Conservation (phyloP, 352 stramenopile species). For the Globisporangium recalcitrans region DNA sequence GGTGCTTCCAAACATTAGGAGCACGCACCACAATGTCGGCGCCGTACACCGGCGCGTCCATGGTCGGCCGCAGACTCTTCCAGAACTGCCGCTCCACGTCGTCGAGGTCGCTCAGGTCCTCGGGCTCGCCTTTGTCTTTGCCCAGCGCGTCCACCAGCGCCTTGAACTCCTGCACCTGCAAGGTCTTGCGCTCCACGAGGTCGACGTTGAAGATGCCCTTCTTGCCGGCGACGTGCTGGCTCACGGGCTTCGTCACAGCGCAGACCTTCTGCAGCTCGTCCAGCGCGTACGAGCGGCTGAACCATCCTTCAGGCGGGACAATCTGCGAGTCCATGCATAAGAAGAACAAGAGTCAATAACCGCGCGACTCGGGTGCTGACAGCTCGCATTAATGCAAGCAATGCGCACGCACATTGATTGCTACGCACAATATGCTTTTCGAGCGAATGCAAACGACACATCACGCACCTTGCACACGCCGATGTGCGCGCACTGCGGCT, state of each 20-base stretch:
- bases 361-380: too few relatives aligned
- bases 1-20: too few relatives aligned
- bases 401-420: not conserved
- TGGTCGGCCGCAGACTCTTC: constrained; percentile 79
- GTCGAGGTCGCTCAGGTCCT: constrained; percentile 24
- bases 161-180: constrained; percentile 61
- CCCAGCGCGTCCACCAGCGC: constrained; percentile 31
- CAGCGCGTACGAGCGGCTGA: constrained; percentile 61
- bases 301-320: constrained; percentile 72
- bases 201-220: constrained; percentile 90
- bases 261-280: constrained; percentile 32
- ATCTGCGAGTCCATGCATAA: constrained; percentile 26
- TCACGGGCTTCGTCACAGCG: constrained; percentile 55
- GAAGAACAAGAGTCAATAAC: not conserved
- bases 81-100: constrained; percentile 84
- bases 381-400: not conserved
- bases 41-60: constrained; percentile 87
- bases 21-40: constrained; percentile 80
- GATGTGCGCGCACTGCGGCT: constrained; percentile 65
- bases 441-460: too few relatives aligned
- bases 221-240: constrained; percentile 85
- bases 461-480: constrained; percentile 86
- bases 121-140: constrained; percentile 24
- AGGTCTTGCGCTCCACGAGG: constrained; percentile 79
- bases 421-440: not conserved